These are phyloP conservation scores for Aspergillus udagawae DNA, from an alignment of 2,329 filamentous ascomycete genomes.

Conservation along the genomic window DNA sequence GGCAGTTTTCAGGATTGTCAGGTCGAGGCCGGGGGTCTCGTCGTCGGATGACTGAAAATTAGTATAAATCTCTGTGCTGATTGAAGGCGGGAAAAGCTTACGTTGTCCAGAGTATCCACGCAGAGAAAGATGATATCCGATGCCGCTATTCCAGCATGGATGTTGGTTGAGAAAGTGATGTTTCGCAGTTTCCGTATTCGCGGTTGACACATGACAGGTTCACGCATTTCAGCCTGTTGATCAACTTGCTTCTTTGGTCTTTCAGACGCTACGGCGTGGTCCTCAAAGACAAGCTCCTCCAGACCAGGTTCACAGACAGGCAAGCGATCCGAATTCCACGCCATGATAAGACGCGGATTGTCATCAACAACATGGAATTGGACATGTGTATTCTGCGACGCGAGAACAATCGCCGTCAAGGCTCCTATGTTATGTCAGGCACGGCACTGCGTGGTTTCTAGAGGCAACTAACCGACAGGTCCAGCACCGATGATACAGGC, in stretches of 20 bases:
- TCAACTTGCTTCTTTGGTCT: background rate
- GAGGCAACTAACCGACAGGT: constrained; percentile 18
- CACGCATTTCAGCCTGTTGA: background rate
- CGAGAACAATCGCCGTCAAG: constrained; percentile 21
- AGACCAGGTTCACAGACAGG: constrained; percentile 26
- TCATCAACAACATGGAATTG: constrained; percentile 25
- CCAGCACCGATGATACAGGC: constrained; percentile 24
- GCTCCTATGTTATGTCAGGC: constrained; percentile 10
- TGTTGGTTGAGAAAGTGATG: constrained; percentile 16
- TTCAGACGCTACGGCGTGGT: background rate
- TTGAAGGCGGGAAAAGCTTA: background rate
- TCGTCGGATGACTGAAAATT: background rate
- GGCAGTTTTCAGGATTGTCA: constrained; percentile 4
- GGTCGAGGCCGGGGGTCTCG: background rate
- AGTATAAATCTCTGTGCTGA: background rate
- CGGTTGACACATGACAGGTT: background rate
- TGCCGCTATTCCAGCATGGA: constrained; percentile 12
- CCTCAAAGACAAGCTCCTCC: constrained; percentile 18
- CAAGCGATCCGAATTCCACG: constrained; percentile 25
- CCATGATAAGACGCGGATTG: constrained; percentile 18
- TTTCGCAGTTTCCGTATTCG: constrained; percentile 12
- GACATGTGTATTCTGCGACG: constrained; percentile 23
- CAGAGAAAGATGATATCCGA: constrained; percentile 19
- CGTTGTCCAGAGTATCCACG: constrained; percentile 1
- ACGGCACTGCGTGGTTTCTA: background rate